Evolutionary conservation across 768 basidiomycete species (phyloP).

Genomic region (Lactarius trivialis): DNA sequence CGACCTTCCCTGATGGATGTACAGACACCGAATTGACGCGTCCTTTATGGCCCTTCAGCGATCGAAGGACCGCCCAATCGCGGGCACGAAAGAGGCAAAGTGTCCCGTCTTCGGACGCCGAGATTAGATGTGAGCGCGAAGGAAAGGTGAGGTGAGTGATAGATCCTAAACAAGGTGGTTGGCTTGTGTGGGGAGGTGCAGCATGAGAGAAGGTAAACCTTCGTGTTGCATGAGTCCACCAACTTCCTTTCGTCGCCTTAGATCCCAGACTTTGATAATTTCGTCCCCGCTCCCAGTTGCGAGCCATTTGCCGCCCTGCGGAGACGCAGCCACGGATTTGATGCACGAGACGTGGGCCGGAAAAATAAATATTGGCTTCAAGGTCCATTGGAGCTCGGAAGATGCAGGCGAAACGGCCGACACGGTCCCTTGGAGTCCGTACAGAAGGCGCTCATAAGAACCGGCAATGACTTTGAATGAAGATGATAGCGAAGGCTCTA

Average conservation of each 20-base stretch:
- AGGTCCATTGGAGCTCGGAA: slow-evolving; percentile 30
- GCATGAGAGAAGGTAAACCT: slow-evolving; percentile 42
- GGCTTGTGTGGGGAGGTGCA: background rate
- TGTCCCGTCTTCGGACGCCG: slow-evolving; percentile 89
- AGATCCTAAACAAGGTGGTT: slow-evolving; percentile 51
- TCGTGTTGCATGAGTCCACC: slow-evolving; percentile 93
- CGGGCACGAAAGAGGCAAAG: slow-evolving; percentile 86
- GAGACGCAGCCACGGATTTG: slow-evolving; percentile 83
- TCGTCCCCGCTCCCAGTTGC: slow-evolving; percentile 96
- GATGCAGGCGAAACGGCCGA: slow-evolving; percentile 28
- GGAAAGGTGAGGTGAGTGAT: slow-evolving; percentile 86
- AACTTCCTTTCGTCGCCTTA: slow-evolving; percentile 85
- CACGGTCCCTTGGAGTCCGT: slow-evolving; percentile 72
- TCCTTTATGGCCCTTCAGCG: slow-evolving; percentile 89
- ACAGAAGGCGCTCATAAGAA: slow-evolving; percentile 94
- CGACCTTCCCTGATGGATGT: slow-evolving; percentile 90
- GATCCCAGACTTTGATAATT: slow-evolving; percentile 94
- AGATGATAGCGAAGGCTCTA: slow-evolving; percentile 34
- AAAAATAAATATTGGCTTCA: slow-evolving; percentile 90
- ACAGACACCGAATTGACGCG: slow-evolving; percentile 86
- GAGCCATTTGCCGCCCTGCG: slow-evolving; percentile 90
- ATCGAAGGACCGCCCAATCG: slow-evolving; percentile 87
- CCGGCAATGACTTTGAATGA: slow-evolving; percentile 87
- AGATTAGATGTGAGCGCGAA: slow-evolving; percentile 82
- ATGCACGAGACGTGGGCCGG: slow-evolving; percentile 94